Percentiles rank a stretch among this genome's conserved stretches.
Conservation (phyloP, 1,284 basidiomycete genomes). For the Moesziomyces sp. region DNA sequence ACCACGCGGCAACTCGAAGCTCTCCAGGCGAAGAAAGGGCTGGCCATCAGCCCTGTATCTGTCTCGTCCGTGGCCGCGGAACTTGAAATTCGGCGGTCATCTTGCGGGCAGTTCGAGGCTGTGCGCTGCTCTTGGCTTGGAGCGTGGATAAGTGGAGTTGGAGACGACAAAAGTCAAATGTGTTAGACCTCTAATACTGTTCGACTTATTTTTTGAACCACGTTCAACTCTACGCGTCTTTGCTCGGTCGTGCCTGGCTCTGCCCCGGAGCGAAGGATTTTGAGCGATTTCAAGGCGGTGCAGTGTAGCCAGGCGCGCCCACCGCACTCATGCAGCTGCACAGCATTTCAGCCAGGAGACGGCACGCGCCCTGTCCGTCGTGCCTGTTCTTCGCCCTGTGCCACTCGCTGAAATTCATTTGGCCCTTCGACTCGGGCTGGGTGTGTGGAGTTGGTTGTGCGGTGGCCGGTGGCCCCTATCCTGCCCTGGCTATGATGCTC, state of each 20-base stretch:
- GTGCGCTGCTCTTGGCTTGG: neutral
- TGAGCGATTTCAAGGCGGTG: neutral
- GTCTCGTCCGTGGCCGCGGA: neutral
- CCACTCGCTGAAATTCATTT: neutral
- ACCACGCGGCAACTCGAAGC: neutral
- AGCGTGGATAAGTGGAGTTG: no score
- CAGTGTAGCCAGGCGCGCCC: neutral
- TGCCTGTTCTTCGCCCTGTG: neutral
- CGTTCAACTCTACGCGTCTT: neutral
- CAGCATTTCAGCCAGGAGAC: neutral
- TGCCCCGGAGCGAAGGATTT: no score
- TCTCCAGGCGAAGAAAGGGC: constrained; percentile 11
- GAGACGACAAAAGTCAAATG: no score
- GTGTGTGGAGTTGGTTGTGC: neutral
- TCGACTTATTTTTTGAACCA: no score
- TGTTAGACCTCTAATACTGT: no score
- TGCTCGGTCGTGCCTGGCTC: no score
- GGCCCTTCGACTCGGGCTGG: no score
- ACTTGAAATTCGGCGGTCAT: neutral
- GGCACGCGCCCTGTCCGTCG: neutral
- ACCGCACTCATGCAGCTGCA: neutral
- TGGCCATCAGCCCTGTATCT: neutral
- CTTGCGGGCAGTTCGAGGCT: neutral
- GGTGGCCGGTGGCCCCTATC: neutral
- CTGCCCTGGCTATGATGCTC: neutral